These are phyloP conservation scores for Yamadazyma atlantica DNA, from an alignment of 1,139 yeast species.

Conservation along the genomic window DNA sequence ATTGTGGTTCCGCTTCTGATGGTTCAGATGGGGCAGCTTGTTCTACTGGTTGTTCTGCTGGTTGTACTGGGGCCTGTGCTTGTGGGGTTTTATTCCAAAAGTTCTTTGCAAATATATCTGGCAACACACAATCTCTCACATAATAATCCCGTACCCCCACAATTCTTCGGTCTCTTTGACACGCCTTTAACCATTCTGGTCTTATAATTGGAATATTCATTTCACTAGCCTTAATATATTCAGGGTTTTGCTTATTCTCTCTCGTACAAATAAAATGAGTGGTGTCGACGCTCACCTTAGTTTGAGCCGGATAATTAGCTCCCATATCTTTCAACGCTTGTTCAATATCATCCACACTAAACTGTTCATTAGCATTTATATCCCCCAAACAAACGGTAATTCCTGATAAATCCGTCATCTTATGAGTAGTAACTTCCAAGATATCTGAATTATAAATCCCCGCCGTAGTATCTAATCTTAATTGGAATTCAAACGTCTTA, in stretches of 20 bases:
- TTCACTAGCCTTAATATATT: slow-evolving; percentile 76
- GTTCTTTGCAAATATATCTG: slow-evolving; percentile 45
- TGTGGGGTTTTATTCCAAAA: slow-evolving; percentile 32
- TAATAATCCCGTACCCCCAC: slow-evolving; percentile 92
- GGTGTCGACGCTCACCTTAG: slow-evolving; percentile 79
- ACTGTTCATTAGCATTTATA: slow-evolving; percentile 59
- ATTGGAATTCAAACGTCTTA: slow-evolving; percentile 74
- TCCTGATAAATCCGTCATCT: slow-evolving; percentile 94
- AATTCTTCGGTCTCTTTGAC: slow-evolving; percentile 83
- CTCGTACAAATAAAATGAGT: slow-evolving; percentile 87
- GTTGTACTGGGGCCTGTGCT: slow-evolving; percentile 2
- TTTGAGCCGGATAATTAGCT: slow-evolving; percentile 69
- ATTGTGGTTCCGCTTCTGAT: slow-evolving; percentile 1
- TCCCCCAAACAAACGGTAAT: slow-evolving; percentile 90
- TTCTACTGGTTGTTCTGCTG: neutral
- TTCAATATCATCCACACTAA: slow-evolving; percentile 61
- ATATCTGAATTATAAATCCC: slow-evolving; percentile 74
- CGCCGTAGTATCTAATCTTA: slow-evolving; percentile 83
- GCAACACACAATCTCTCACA: slow-evolving; percentile 51
- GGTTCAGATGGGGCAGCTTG: neutral
- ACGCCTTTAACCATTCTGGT: slow-evolving; percentile 96
- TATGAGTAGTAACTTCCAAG: slow-evolving; percentile 78
- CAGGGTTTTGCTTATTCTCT: slow-evolving; percentile 56
- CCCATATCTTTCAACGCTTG: slow-evolving; percentile 68
- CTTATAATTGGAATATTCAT: slow-evolving; percentile 91